Evolutionary conservation across 768 basidiomycete species (phyloP).

Genomic region (Trametes punicea): DNA sequence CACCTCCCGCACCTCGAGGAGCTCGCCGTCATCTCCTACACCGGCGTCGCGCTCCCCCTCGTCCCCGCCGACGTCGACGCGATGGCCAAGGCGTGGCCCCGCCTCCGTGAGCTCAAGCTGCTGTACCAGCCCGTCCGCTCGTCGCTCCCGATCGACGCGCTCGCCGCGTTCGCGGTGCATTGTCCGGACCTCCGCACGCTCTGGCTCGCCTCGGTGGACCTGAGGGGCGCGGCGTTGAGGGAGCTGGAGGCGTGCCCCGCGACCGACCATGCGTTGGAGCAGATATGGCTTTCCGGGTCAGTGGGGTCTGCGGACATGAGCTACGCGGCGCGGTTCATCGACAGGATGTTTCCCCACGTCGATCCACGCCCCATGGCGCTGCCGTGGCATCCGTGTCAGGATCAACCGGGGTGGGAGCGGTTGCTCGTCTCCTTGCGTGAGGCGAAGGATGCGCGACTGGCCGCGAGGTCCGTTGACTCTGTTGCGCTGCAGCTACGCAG

Average conservation of each 20-base stretch:
- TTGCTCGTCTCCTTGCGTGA: background rate
- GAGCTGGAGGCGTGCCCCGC: background rate
- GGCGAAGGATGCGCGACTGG: background rate
- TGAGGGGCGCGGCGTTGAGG: background rate
- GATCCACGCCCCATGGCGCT: slow-evolving; percentile 1
- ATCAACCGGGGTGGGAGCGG: background rate
- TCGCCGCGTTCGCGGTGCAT: background rate
- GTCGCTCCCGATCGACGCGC: slow-evolving; percentile 6
- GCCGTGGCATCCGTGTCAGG: slow-evolving; percentile 2
- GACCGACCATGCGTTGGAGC: background rate
- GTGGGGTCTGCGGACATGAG: background rate
- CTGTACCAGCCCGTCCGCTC: slow-evolving; percentile 1
- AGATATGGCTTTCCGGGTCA: background rate
- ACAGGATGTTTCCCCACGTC: slow-evolving; percentile 1
- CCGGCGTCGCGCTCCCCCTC: slow-evolving; percentile 2
- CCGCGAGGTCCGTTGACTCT: too few relatives aligned
- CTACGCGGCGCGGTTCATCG: background rate
- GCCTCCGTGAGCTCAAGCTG: background rate
- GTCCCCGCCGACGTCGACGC: background rate
- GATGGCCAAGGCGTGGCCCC: background rate
- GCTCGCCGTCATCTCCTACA: background rate
- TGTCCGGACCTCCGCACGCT: slow-evolving; percentile 1
- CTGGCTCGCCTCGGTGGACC: slow-evolving; percentile 7
- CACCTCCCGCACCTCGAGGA: slow-evolving; percentile 4
- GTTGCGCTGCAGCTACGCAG: too few relatives aligned